Evolutionary conservation across 1,139 yeast genomes (phyloP), one percentile per base, ranked within the genome.

Genomic region (Pichia sp.): DNA sequence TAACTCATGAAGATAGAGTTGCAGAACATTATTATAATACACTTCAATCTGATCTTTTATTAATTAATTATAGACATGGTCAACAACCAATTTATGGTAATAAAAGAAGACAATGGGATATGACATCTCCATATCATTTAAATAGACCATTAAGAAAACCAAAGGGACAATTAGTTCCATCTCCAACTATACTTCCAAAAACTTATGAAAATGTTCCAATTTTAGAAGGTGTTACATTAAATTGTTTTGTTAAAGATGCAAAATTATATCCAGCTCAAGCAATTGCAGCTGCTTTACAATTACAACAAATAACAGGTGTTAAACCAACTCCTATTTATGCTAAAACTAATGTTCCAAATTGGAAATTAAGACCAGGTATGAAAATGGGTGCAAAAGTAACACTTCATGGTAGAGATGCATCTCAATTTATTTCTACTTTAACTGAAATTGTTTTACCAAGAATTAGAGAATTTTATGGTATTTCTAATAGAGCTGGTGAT

Each of bases 371-470:
- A 66, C 81, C 81, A 45, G 96, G 97, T 42, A 84, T 81, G 72
- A 83, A 86, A 44, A 86, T 95, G 79, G 99, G 98, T 47, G 96
- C 95, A 52, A 86, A 86, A 64, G 84, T 83, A 27, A 80, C 78
- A 53, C 71, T 94, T 52, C 73, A 74, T 36, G 98, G 97, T 43
- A 77, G 84, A 55, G 87, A 87, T 50, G 86, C 90, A 84, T 71
- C 81, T 49, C 97, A 89, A 68, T 92, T 94, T 63, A 65, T 94
- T 52, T 70, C 85, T 28, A 92, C 98, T 1, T 71, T 94, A 60
- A 80, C 95, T 1, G 98, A 94, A 67, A 73, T 94, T 58, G 98
- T 94, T 32, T 75, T 92, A 59, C 98, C 99, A 45, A 79, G 96
- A 68, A 81, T 90, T 53, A 85, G 95, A 76, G 87, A 90, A 44